These are phyloP conservation scores for Metarhizium anisopliae DNA, from an alignment of 2,329 filamentous ascomycete species.

Conservation along the genomic window DNA sequence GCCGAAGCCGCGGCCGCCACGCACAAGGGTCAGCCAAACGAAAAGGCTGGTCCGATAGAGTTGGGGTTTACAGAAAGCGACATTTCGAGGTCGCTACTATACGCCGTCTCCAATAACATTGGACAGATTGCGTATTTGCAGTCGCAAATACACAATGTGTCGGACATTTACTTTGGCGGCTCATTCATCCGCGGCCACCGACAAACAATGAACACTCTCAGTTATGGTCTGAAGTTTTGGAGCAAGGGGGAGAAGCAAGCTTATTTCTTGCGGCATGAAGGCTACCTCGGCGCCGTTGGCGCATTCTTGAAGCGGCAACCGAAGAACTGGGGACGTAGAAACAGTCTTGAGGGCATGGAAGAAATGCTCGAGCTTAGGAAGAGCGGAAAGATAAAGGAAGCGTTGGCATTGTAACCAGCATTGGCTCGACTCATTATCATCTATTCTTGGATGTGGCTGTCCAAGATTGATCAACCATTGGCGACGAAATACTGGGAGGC, in stretches of 20 bases:
- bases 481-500: background rate
- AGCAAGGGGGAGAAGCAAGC: slow-evolving; percentile 88
- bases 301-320: slow-evolving; percentile 91
- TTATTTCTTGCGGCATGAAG: slow-evolving; percentile 91
- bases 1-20: slow-evolving; percentile 75
- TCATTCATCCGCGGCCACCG: slow-evolving; percentile 93
- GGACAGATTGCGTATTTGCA: slow-evolving; percentile 97
- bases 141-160: slow-evolving; percentile 83
- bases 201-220: slow-evolving; percentile 96
- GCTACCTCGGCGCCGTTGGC: slow-evolving; percentile 87
- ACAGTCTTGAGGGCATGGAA: slow-evolving; percentile 55
- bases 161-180: slow-evolving; percentile 94
- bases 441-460: background rate
- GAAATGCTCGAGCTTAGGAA: slow-evolving; percentile 22
- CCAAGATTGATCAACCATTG: too few relatives aligned
- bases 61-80: slow-evolving; percentile 65
- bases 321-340: slow-evolving; percentile 79
- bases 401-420: background rate
- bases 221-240: slow-evolving; percentile 97
- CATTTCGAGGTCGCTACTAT: slow-evolving; percentile 83
- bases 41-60: slow-evolving; percentile 29
- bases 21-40: slow-evolving; percentile 46
- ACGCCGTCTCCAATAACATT: slow-evolving; percentile 96
- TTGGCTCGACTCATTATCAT: background rate
- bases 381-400: slow-evolving; percentile 8